These are phyloP conservation scores for Podospora comata DNA, from an alignment of 495 filamentous ascomycete species.

Conservation along the genomic window DNA sequence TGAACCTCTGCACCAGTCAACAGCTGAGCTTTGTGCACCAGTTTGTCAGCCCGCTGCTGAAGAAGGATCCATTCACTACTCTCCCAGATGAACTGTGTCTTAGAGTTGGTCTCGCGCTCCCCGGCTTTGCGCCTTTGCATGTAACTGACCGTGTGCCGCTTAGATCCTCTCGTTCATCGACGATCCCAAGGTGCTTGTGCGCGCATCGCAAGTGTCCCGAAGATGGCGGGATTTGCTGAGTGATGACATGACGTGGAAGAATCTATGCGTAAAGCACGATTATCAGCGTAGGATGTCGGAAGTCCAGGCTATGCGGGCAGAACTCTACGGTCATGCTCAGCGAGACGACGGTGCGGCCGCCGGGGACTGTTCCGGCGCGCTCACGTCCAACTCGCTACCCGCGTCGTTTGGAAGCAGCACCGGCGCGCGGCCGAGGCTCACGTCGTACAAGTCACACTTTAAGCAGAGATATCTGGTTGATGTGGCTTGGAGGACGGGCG, in stretches of 20 bases:
- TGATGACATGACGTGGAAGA: slow-evolving; percentile 98
- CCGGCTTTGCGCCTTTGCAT: neutral
- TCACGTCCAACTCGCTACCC: slow-evolving; percentile 31
- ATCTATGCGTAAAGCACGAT: slow-evolving; percentile 88
- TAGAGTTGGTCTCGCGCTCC: slow-evolving; percentile 49
- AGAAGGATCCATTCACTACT: slow-evolving; percentile 89
- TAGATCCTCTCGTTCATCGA: slow-evolving; percentile 92
- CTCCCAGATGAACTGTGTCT: slow-evolving; percentile 91
- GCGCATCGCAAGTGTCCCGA: slow-evolving; percentile 88
- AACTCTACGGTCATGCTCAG: slow-evolving; percentile 25
- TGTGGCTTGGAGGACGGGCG: slow-evolving; percentile 91
- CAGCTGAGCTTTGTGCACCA: slow-evolving; percentile 92
- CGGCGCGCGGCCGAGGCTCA: slow-evolving; percentile 39
- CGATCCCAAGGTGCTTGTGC: slow-evolving; percentile 84
- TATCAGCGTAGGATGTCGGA: slow-evolving; percentile 61
- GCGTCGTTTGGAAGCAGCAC: slow-evolving; percentile 37
- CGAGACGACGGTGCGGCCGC: slow-evolving; percentile 26
- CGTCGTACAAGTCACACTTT: slow-evolving; percentile 91
- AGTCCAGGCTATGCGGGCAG: slow-evolving; percentile 33
- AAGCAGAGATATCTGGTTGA: slow-evolving; percentile 97
- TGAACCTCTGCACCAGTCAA: slow-evolving; percentile 90
- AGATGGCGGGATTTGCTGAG: slow-evolving; percentile 90
- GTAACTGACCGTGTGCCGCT: neutral
- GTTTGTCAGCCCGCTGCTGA: slow-evolving; percentile 85
- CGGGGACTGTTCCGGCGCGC: slow-evolving; percentile 38